These are phyloP conservation scores for Monosporascus sp. DNA, from an alignment of 2,329 filamentous ascomycete species.

Conservation along the genomic window DNA sequence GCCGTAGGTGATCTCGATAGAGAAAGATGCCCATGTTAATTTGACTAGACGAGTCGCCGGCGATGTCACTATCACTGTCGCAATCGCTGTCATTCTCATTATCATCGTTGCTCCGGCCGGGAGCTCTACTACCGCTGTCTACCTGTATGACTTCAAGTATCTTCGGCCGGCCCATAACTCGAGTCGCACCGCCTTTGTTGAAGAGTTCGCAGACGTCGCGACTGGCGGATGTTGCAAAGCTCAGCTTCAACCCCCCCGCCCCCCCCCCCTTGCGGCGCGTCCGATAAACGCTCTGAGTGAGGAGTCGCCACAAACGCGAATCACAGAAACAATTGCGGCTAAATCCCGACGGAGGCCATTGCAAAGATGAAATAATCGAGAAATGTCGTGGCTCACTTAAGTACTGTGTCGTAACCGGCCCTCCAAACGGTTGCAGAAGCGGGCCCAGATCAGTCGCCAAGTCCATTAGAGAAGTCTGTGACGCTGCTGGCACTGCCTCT, in stretches of 20 bases:
- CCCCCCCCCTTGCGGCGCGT: conserved; percentile 30
- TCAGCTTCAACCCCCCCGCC: conserved; percentile 30
- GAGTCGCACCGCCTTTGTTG: conserved; percentile 25
- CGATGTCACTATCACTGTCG: too few relatives aligned
- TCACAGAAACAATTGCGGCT: conserved; percentile 29
- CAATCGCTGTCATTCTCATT: background rate
- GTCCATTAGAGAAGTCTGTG: too few relatives aligned
- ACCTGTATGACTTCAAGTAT: conserved; percentile 26
- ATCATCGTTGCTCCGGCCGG: background rate
- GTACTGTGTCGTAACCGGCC: too few relatives aligned
- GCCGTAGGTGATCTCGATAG: too few relatives aligned
- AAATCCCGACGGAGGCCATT: conserved; percentile 35
- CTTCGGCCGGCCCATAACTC: conserved; percentile 28
- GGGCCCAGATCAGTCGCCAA: too few relatives aligned
- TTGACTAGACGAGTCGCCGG: too few relatives aligned
- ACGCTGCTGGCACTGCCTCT: too few relatives aligned
- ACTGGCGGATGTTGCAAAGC: conserved; percentile 35
- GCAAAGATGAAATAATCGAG: conserved; percentile 30
- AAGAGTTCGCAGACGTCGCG: conserved; percentile 35
- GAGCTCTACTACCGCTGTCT: background rate
- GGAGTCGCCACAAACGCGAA: conserved; percentile 19
- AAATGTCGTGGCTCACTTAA: too few relatives aligned
- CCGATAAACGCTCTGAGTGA: conserved; percentile 35
- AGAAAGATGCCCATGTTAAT: too few relatives aligned
- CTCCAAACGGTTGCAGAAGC: too few relatives aligned